phyloP scores from a whole-genome alignment of 306 rosid species.

The Sicyos baderoa region DNA sequence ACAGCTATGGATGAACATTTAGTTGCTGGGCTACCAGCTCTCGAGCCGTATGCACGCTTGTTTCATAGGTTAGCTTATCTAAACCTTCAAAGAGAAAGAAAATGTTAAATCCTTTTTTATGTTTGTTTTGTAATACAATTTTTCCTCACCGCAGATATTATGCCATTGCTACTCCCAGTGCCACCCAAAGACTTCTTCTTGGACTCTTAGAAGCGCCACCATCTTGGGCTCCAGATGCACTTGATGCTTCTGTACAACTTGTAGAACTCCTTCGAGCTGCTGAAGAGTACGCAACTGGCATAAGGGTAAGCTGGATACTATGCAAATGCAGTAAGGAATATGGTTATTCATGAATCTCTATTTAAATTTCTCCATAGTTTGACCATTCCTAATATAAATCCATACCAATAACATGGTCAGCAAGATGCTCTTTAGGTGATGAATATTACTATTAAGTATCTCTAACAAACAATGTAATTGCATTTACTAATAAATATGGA shows the following conservation, averaged over 20 bases:
- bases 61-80: constrained; percentile 68
- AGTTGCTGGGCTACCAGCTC: constrained; percentile 97
- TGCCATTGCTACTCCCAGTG: constrained; percentile 99
- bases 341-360: not conserved
- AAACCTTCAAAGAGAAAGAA: not conserved
- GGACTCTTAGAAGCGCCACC: constrained; percentile 99
- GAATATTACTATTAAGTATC: not conserved
- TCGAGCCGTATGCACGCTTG: constrained; percentile 94
- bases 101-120: not conserved
- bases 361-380: not conserved
- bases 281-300: constrained; percentile 96
- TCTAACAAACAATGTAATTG: not conserved
- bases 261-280: constrained; percentile 99
- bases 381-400: constrained; percentile 1
- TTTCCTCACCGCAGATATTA: constrained; percentile 52
- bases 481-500: not conserved
- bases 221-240: constrained; percentile 99
- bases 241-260: constrained; percentile 96
- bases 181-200: constrained; percentile 96
- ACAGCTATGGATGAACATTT: constrained; percentile 95
- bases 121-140: not conserved
- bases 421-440: not conserved
- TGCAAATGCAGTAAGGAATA: constrained; percentile 14
- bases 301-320: constrained; percentile 61
- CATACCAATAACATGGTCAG: not conserved